Conservation (phyloP, 257 asterid genomes). For the Solanum neorickii region DNA sequence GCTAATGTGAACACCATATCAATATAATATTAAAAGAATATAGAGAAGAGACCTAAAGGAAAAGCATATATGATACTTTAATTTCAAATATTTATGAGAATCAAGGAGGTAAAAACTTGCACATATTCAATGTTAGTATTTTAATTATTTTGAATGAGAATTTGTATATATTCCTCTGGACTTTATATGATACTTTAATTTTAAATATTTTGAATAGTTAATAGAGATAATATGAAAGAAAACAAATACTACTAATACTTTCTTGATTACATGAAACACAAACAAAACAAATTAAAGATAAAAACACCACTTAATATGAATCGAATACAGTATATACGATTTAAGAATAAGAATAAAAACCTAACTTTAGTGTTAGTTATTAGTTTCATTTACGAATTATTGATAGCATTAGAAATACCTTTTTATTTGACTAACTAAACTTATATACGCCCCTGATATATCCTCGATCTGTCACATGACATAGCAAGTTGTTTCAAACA, state of each 20-base stretch:
- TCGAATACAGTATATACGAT: neutral
- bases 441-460: neutral
- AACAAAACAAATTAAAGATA: neutral
- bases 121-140: neutral
- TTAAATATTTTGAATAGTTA: neutral
- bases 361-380: no score
- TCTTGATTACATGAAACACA: neutral
- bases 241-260: neutral
- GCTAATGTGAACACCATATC: neutral
- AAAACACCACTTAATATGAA: neutral
- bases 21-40: neutral
- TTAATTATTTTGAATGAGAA: neutral
- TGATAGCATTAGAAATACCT: rapidly evolving
- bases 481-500: neutral
- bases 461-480: no score
- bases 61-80: neutral
- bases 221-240: neutral
- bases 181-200: neutral
- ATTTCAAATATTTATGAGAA: neutral
- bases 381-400: neutral
- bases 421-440: no score
- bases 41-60: neutral
- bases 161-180: neutral
- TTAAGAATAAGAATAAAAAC: neutral
- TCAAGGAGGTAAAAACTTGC: neutral